Evolutionary conservation across 805 yeast species (phyloP).

Genomic region (Spathaspora boniae): DNA sequence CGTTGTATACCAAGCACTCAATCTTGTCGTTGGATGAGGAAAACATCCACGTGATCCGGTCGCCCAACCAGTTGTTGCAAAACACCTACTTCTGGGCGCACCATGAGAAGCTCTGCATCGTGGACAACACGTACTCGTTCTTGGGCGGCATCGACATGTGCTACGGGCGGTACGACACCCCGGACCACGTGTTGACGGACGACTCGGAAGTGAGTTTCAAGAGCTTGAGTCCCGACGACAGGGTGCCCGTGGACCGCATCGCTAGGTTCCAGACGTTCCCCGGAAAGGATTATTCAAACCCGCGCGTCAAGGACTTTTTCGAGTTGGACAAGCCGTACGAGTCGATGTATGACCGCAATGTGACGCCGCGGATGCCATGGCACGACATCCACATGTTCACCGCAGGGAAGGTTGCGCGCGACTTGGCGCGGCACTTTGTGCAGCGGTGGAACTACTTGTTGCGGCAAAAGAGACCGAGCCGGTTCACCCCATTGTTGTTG

Average conservation of each 20-base stretch:
- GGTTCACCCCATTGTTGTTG: constrained; percentile 85
- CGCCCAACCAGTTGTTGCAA: constrained; percentile 92
- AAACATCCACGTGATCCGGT: constrained; percentile 85
- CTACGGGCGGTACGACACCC: constrained; percentile 94
- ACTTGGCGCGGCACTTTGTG: constrained; percentile 87
- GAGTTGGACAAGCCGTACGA: constrained; percentile 83
- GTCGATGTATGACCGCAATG: constrained; percentile 81
- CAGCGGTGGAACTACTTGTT: constrained; percentile 96
- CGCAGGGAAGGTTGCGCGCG: constrained; percentile 92
- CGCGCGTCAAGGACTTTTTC: constrained; percentile 84
- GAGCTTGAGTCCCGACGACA: constrained; percentile 26
- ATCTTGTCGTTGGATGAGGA: constrained; percentile 73
- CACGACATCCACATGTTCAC: constrained; percentile 97
- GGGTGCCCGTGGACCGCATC: constrained; percentile 37
- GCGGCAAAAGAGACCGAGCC: constrained; percentile 90
- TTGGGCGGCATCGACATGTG: constrained; percentile 96
- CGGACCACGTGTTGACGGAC: constrained; percentile 88
- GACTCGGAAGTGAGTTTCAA: constrained; percentile 46
- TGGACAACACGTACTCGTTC: constrained; percentile 87
- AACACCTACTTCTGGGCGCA: constrained; percentile 98
- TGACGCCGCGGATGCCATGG: constrained; percentile 97
- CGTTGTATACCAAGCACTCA: constrained; percentile 92
- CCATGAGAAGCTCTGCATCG: constrained; percentile 85
- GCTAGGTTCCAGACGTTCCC: constrained; percentile 70
- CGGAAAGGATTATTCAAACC: constrained; percentile 96